Evolutionary conservation across 2,329 filamentous ascomycete species (phyloP), one percentile per base, ranked within the genome.

Genomic region (Hyphodiscus sp.): DNA sequence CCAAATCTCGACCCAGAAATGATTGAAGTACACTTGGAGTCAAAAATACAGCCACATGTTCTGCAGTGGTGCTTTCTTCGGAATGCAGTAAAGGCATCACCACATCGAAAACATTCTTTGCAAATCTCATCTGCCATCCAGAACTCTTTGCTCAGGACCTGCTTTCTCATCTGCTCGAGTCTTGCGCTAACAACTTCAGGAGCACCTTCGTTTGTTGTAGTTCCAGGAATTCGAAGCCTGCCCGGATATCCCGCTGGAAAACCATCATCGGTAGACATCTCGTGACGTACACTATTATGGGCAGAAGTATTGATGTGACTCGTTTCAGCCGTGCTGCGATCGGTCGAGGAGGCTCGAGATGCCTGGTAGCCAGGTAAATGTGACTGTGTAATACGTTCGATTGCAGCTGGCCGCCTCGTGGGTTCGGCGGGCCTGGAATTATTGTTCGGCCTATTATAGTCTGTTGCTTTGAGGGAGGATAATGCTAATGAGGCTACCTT

Each of bases 51-150:
- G n/a, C 94, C 94, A 67, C 94, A 99, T 0, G 84, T 88, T 57
- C 95, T 85, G 69, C 94, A 99, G 70, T 99, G 94, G 69, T 99
- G 94, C 67, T 99, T 99, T 60, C 94, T 83, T 55, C 94, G 82
- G 67, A 97, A 97, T 1, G 92, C 94, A 0, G 90, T 91, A 66
- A 99, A 99, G 1, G 88, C 81, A 54, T 89, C 87, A 45, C 89
- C 89, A 65, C 94, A 99, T 45, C 89, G 82, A 68, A 96, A 99
- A 66, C 94, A 99, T 64, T 96, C 92, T 68, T 95, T 97, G 55
- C 92, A 95, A 58, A 95, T 96, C 66, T 97, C 94, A 67, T 99
- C 94, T 55, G 91, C 89, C 94, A 99, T 99, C 94, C 92, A 97
- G 63, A 96, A 97, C 62, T 97, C 91, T 65, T 91, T 94, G 68